Evolutionary conservation across 148 eudicot genomes (phyloP), one percentile per base, ranked within the genome.

Genomic region (Talinum fruticosum): DNA sequence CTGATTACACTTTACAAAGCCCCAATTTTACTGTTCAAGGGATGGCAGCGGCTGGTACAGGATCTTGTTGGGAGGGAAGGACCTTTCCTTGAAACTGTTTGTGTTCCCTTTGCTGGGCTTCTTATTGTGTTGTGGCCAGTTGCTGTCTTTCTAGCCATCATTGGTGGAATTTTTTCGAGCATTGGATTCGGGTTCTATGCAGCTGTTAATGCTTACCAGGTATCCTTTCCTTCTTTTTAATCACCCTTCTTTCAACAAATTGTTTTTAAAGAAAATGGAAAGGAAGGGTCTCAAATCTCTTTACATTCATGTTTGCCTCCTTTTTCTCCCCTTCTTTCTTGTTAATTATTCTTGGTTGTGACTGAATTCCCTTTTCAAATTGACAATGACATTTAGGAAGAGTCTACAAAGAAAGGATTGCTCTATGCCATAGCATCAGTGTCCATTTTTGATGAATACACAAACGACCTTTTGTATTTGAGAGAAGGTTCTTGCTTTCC

Each of bases 401-500:
- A 82, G 75, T 82, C 84, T 73, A 32, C 70, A 8, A 78, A 59
- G 78, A 82, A 78, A 74, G 84, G 84, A 6, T 78, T 82, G 75
- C 81, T 82, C 5, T 82, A 77, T 67, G 77, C 62, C 75, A 35
- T 82, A 67, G 84, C 81, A 78, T 82, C 84, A 54, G 75, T 82
- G 19, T 73, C 84, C 74, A 41, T 78, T 59, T 82, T 73, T 1
- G 84, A 82, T 41, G 84, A 82, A 74, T 82, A 82, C 75, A 73
- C 78, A 21, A 82, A 82, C 26, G 84, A 82, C 26, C 72, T 82
- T 41, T 59, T 82, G n/a, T 82, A 77, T 74, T 74, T 82, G 78
- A 82, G 84, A 82, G 84, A 82, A 78, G 84, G 84, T 68, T 82
- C 84, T 59, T 82, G 84, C 78, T 78, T 78, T 78, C 84, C 84